These are phyloP conservation scores for Candolleomyces aberdarensis DNA, from an alignment of 768 basidiomycete species.

Conservation along the genomic window DNA sequence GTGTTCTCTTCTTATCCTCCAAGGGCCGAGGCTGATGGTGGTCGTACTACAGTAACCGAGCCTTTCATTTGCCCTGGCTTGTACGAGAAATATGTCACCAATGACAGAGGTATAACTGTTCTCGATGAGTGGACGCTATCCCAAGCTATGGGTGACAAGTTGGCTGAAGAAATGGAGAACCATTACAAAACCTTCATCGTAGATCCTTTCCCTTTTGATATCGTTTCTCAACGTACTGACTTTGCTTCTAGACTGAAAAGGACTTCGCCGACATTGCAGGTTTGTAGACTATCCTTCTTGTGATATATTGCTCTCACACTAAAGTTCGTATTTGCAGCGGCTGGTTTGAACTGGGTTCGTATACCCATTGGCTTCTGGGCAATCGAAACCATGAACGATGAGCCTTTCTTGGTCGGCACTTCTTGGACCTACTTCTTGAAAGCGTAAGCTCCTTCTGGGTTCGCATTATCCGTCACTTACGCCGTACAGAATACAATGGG, in stretches of 20 bases:
- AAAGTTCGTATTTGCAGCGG: conserved; percentile 54
- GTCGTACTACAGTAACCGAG: conserved; percentile 49
- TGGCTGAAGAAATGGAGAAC: conserved; percentile 64
- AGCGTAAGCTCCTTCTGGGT: conserved; percentile 28
- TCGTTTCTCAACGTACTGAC: neutral
- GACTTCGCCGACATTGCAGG: conserved; percentile 37
- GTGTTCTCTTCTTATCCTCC: conserved; percentile 6
- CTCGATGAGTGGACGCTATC: conserved; percentile 79
- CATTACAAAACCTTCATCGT: conserved; percentile 50
- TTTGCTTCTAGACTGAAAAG: conserved; percentile 26
- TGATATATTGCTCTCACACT: conserved; percentile 32
- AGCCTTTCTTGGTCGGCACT: conserved; percentile 78
- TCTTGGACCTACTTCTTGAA: conserved; percentile 66
- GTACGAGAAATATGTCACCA: conserved; percentile 59
- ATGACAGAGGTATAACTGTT: conserved; percentile 36
- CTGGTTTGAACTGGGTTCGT: conserved; percentile 85
- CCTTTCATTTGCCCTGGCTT: conserved; percentile 73
- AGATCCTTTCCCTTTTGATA: neutral
- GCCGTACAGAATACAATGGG: conserved; percentile 69
- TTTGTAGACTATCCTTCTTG: conserved; percentile 9
- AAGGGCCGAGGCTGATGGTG: no score
- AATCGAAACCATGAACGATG: conserved; percentile 68
- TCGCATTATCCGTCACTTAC: conserved; percentile 5
- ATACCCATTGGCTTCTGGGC: conserved; percentile 89
- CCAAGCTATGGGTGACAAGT: conserved; percentile 60